Evolutionary conservation across 2,329 filamentous ascomycete species (phyloP).

Genomic region (Penicillium palitans): DNA sequence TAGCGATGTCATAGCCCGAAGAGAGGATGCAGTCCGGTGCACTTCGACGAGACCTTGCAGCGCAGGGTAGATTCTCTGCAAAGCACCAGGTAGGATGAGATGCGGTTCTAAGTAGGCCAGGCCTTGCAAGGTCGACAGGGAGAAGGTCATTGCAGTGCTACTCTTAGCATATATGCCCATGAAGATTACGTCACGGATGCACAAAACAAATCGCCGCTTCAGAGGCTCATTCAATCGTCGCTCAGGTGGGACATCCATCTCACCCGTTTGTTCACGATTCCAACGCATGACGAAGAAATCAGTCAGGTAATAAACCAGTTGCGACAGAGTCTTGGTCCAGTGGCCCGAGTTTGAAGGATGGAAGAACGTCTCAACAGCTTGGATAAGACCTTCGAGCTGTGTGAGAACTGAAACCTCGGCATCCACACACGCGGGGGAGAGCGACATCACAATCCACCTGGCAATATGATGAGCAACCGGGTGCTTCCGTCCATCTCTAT

Average conservation of each 20-base stretch:
- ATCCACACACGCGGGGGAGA: constrained; percentile 80
- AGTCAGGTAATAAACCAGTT: constrained; percentile 86
- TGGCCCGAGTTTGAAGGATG: constrained; percentile 92
- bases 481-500: constrained; percentile 91
- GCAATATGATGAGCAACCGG: constrained; percentile 90
- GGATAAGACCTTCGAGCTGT: constrained; percentile 84
- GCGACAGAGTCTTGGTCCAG: constrained; percentile 88
- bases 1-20: constrained; percentile 88
- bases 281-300: constrained; percentile 97
- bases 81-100: constrained; percentile 84
- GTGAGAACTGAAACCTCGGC: constrained; percentile 77
- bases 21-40: constrained; percentile 89
- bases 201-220: constrained; percentile 84
- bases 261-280: constrained; percentile 91
- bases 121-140: constrained; percentile 83
- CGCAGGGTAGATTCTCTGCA: constrained; percentile 95
- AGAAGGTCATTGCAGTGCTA: constrained; percentile 85
- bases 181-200: constrained; percentile 88
- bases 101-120: constrained; percentile 88
- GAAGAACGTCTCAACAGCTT: constrained; percentile 97
- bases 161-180: constrained; percentile 99
- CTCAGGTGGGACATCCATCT: constrained; percentile 80
- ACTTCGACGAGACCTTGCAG: constrained; percentile 96
- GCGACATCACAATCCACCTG: constrained; percentile 86
- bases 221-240: constrained; percentile 77